Percentiles rank a stretch among this genome's conserved stretches.
These are phyloP conservation scores for Xylaria digitata DNA, from an alignment of 2,329 filamentous ascomycete genomes.

Conservation along the genomic window DNA sequence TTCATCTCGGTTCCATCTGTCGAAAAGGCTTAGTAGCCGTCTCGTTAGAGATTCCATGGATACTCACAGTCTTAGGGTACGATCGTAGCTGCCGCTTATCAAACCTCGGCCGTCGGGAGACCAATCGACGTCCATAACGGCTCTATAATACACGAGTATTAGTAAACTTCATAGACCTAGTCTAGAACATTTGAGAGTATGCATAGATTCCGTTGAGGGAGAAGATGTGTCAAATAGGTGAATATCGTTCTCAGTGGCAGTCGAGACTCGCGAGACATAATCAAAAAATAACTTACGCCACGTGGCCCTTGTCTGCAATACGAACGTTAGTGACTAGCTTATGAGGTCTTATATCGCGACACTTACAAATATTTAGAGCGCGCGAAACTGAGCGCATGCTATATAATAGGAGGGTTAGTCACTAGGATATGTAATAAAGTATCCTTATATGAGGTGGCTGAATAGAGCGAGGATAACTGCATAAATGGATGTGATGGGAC, in stretches of 20 bases:
- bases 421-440: neutral
- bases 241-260: neutral
- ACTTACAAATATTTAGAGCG: slow-evolving; percentile 38
- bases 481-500: neutral
- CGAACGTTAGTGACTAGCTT: slow-evolving; percentile 29
- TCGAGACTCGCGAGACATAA: neutral
- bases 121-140: slow-evolving; percentile 97
- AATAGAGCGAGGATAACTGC: neutral
- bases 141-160: slow-evolving; percentile 51
- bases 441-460: neutral
- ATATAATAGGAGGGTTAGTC: slow-evolving; percentile 23
- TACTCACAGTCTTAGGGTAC: slow-evolving; percentile 76
- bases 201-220: neutral
- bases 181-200: neutral
- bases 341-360: slow-evolving; percentile 82
- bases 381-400: slow-evolving; percentile 39
- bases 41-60: neutral
- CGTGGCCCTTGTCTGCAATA: slow-evolving; percentile 46
- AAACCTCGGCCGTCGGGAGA: slow-evolving; percentile 94
- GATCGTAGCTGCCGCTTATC: slow-evolving; percentile 87
- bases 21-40: slow-evolving; percentile 7
- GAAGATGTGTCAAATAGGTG: neutral
- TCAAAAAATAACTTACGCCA: slow-evolving; percentile 51
- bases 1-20: slow-evolving; percentile 76
- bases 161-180: neutral